These are phyloP conservation scores for Pestalotiopsis sp. DNA, from an alignment of 2,329 filamentous ascomycete species.

Conservation along the genomic window DNA sequence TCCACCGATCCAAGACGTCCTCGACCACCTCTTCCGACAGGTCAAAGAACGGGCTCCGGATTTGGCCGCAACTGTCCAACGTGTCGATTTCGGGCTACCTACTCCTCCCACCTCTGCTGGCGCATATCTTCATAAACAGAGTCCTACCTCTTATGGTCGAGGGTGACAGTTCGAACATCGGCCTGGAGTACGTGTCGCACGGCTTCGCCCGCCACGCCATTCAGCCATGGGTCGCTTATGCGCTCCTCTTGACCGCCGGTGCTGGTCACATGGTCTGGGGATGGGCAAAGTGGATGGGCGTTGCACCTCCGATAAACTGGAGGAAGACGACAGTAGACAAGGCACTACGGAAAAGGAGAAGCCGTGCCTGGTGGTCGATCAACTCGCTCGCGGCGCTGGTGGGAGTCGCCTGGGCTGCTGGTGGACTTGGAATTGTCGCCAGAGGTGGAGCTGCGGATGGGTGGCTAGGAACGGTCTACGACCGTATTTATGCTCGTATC, in stretches of 20 bases:
- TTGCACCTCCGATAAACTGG: constrained; percentile 59
- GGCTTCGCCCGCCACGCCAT: constrained; percentile 75
- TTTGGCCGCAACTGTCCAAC: constrained; percentile 74
- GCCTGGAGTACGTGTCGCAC: constrained; percentile 81
- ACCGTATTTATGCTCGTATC: constrained; percentile 61
- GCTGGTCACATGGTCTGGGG: constrained; percentile 85
- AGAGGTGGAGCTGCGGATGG: constrained; percentile 69
- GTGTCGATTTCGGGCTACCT: constrained; percentile 75
- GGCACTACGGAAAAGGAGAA: constrained; percentile 54
- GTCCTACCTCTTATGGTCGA: constrained; percentile 74
- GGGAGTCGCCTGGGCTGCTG: constrained; percentile 76
- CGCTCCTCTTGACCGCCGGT: constrained; percentile 66
- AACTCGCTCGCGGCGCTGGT: constrained; percentile 64
- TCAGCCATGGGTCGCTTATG: constrained; percentile 70
- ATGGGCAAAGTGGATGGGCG: constrained; percentile 77
- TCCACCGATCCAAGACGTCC: constrained; percentile 34
- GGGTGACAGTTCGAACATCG: constrained; percentile 84
- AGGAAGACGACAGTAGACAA: constrained; percentile 51
- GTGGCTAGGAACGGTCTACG: constrained; percentile 81
- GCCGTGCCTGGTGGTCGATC: constrained; percentile 71
- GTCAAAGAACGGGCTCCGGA: constrained; percentile 19
- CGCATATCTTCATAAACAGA: constrained; percentile 78
- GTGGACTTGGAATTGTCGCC: constrained; percentile 78
- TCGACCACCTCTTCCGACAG: constrained; percentile 34
- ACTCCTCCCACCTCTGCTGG: constrained; percentile 65